Conservation (phyloP, 306 rosid genomes). For the Rosa chinensis region DNA sequence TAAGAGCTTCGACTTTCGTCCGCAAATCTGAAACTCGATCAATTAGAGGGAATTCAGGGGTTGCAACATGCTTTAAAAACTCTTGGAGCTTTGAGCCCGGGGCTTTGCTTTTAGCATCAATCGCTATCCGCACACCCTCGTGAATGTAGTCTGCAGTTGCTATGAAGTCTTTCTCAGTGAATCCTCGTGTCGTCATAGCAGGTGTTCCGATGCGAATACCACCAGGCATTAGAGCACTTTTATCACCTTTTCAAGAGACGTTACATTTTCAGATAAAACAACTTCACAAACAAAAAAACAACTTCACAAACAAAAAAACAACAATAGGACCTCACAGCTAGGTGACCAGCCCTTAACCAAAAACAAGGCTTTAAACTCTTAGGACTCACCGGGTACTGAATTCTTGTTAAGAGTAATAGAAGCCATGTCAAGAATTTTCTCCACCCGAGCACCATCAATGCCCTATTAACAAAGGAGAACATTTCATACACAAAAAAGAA, state of each 20-base stretch:
- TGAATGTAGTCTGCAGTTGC: slow-evolving; percentile 73
- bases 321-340: neutral
- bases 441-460: slow-evolving; percentile 90
- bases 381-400: slow-evolving; percentile 77
- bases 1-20: slow-evolving; percentile 72
- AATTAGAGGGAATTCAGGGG: slow-evolving; percentile 61
- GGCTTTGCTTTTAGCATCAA: slow-evolving; percentile 60
- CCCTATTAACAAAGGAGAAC: slow-evolving; percentile 45
- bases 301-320: neutral
- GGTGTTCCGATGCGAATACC: slow-evolving; percentile 98
- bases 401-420: slow-evolving; percentile 92
- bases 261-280: slow-evolving; percentile 12
- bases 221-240: slow-evolving; percentile 85
- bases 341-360: neutral
- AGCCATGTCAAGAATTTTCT: slow-evolving; percentile 94
- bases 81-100: slow-evolving; percentile 85
- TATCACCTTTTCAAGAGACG: slow-evolving; percentile 58
- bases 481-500: neutral
- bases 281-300: neutral
- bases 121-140: slow-evolving; percentile 75
- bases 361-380: neutral
- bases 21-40: slow-evolving; percentile 57
- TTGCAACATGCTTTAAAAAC: slow-evolving; percentile 56
- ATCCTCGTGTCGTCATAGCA: slow-evolving; percentile 96
- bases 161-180: slow-evolving; percentile 66